Evolutionary conservation across 805 yeast species (phyloP), one percentile per base, ranked within the genome.

Genomic region (Myxozyma kluyveri): DNA sequence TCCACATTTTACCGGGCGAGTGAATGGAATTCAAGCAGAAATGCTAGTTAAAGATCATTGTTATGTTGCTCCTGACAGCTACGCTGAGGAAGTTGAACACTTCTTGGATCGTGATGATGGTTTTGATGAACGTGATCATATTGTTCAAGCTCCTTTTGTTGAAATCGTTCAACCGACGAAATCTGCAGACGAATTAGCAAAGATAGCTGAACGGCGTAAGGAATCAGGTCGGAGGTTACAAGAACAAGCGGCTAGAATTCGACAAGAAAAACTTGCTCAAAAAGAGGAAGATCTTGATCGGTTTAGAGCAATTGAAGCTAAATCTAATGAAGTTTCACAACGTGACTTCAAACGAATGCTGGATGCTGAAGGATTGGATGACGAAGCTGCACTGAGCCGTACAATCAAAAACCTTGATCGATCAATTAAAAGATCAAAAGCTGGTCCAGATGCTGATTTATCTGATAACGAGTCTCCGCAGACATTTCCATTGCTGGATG

Each of bases 151-250:
- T 1, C 95, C 96, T 1, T 81, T 85, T 50, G 76, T 81, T 1
- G 86, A 79, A 54, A 76, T 80, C 1, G 74, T 79, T 6, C 83
- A 79, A 47, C 81, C 79, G 40, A 87, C 84, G 65, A 90, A 90
- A 65, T 72, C 88, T 0, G 93, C 84, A 54, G 96, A 88, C 67
- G 97, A 91, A 65, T 68, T 90, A 23, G 81, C 79, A 19, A 67
- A 77, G 23, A 89, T 86, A 57, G 84, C 90, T 1, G 91, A 85
- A 59, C 83, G 84, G 65, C 77, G 96, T 54, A 78, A 79, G 61
- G 96, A 89, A 65, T 86, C 85, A 57, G 97, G 97, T 6, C 79
- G 84, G 57, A 76, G 95, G 59, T 74, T 95, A 56, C 98, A 93
- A 69, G 95, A 88, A 63, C 96, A 89, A 68, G 97, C 97, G 0